Percentiles rank a stretch among this genome's conserved stretches.
Evolutionary conservation across 164 flowering plant species (phyloP).

Genomic region (Umbellularia californica): DNA sequence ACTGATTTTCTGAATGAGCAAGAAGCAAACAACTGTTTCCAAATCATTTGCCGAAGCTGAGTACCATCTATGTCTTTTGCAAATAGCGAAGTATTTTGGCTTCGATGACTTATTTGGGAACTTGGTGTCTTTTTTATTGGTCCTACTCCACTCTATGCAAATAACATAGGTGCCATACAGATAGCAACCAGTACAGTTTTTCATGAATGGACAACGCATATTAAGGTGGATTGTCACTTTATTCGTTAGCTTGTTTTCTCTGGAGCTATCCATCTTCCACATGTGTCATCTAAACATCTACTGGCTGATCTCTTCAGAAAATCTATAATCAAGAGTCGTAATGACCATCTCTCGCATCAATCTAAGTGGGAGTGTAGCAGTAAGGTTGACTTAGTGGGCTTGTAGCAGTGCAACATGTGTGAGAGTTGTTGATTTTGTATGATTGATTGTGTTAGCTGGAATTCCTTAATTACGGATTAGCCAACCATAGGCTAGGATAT

Average conservation of each 20-base stretch:
- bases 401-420: too few species aligned
- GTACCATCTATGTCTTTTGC: not conserved
- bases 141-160: not conserved
- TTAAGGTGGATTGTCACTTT: conserved; percentile 4
- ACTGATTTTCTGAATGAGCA: not conserved
- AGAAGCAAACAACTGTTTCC: not conserved
- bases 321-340: not conserved
- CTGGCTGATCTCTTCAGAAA: not conserved
- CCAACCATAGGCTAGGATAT: too few species aligned
- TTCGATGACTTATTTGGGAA: not conserved
- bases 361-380: not conserved
- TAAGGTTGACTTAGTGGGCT: too few species aligned
- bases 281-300: not conserved
- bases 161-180: not conserved
- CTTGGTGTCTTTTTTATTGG: not conserved
- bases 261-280: not conserved
- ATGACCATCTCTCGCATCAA: not conserved
- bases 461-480: too few species aligned
- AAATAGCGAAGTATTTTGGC: not conserved
- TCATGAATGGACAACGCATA: not conserved
- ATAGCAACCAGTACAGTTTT: not conserved
- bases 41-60: not conserved
- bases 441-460: too few species aligned
- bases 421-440: too few species aligned
- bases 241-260: not conserved